Conservation (phyloP, 805 yeast genomes). For the Nakazawaea peltata region DNA sequence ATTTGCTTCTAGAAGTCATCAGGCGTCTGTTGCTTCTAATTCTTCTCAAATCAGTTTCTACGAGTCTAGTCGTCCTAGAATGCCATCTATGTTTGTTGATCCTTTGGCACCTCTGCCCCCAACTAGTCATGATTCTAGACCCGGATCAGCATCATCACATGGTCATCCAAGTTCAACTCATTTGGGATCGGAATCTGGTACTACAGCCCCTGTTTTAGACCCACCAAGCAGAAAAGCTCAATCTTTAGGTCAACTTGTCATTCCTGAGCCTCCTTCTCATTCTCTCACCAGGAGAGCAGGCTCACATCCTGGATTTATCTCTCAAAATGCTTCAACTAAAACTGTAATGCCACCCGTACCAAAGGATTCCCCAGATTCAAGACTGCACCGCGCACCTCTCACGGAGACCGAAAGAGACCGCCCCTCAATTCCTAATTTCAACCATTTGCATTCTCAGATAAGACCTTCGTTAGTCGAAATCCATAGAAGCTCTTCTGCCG, state of each 20-base stretch:
- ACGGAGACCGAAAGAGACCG: background rate
- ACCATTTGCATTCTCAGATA: conserved; percentile 21
- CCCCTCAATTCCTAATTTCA: conserved; percentile 15
- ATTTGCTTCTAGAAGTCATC: conserved; percentile 3
- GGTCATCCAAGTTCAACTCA: conserved; percentile 1
- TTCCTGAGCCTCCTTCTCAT: conserved; percentile 4
- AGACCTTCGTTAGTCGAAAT: conserved; percentile 30
- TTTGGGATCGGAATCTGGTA: background rate
- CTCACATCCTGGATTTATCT: conserved; percentile 13
- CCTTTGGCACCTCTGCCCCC: conserved; percentile 38
- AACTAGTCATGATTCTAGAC: conserved; percentile 1
- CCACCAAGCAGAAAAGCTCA: conserved; percentile 5
- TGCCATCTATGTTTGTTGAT: conserved; percentile 40
- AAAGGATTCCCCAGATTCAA: conserved; percentile 15
- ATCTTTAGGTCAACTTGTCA: background rate
- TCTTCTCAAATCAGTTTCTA: conserved; percentile 11
- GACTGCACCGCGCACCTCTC: conserved; percentile 2
- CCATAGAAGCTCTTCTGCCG: conserved; percentile 14
- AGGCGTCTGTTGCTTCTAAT: conserved; percentile 6
- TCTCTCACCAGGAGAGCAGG: conserved; percentile 4
- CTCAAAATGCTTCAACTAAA: too few species aligned
- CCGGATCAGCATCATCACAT: background rate
- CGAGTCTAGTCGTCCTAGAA: conserved; percentile 24
- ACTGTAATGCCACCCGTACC: conserved; percentile 10
- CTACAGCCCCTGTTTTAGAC: conserved; percentile 2